These are phyloP conservation scores for Colletotrichum caudatum DNA, from an alignment of 2,329 filamentous ascomycete species.

Conservation along the genomic window DNA sequence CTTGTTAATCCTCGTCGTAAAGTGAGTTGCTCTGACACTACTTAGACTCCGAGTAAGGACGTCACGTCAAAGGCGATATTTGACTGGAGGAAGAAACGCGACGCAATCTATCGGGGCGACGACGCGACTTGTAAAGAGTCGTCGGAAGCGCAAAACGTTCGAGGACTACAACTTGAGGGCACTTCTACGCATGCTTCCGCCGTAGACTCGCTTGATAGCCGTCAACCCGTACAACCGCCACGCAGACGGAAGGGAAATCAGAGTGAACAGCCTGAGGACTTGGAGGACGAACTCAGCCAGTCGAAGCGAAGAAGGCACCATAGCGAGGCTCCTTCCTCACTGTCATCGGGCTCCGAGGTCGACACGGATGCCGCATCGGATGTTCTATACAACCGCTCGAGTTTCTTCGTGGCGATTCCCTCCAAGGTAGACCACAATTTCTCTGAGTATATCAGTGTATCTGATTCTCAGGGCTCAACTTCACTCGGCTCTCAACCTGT, in stretches of 20 bases:
- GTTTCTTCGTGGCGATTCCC: constrained; percentile 47
- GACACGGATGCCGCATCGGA: constrained; percentile 40
- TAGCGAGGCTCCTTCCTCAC: constrained; percentile 27
- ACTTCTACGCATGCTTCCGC: not conserved
- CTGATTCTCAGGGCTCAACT: constrained; percentile 47
- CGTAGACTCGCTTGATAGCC: constrained; percentile 23
- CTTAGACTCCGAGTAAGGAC: constrained; percentile 42
- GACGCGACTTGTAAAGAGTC: not conserved
- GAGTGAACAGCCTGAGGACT: not conserved
- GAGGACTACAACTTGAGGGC: constrained; percentile 2
- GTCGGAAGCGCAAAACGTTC: not conserved
- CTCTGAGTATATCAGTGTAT: constrained; percentile 52
- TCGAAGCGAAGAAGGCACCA: constrained; percentile 22
- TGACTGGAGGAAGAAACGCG: constrained; percentile 50
- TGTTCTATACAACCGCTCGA: constrained; percentile 16
- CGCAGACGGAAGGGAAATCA: constrained; percentile 27
- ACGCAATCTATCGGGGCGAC: constrained; percentile 1
- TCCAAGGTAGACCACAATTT: constrained; percentile 51
- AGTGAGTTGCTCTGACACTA: constrained; percentile 20
- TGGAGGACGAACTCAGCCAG: constrained; percentile 12
- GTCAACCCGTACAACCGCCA: constrained; percentile 32
- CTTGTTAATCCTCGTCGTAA: constrained; percentile 19
- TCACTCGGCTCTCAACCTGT: constrained; percentile 49
- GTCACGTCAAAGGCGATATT: constrained; percentile 49
- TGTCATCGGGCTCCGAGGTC: constrained; percentile 32